These are phyloP conservation scores for Rhodotorula graminis DNA, from an alignment of 768 basidiomycete species.

Conservation along the genomic window DNA sequence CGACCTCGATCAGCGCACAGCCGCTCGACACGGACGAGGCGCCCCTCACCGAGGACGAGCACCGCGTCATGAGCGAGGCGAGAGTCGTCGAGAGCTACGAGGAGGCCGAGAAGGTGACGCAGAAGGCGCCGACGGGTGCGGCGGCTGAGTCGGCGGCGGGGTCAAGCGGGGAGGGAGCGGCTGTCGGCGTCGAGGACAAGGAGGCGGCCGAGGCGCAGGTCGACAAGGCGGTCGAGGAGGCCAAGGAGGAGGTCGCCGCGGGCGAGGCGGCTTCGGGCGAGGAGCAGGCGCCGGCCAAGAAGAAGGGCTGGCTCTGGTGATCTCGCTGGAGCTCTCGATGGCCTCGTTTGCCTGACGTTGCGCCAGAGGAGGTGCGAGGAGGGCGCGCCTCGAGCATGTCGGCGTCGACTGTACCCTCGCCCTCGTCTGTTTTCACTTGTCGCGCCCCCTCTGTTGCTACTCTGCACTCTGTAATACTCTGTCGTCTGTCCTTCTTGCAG, in stretches of 20 bases:
- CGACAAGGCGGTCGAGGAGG: conserved; percentile 6
- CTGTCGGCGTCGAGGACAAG: background rate
- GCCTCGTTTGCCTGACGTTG: no score
- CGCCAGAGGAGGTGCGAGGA: no score
- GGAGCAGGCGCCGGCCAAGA: background rate
- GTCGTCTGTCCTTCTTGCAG: no score
- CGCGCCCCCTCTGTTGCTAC: background rate
- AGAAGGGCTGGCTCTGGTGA: conserved; percentile 30
- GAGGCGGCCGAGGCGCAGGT: background rate
- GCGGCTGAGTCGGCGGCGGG: background rate
- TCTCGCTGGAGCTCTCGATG: background rate
- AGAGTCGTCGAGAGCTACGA: conserved; percentile 23
- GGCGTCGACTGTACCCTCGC: background rate
- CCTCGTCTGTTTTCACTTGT: background rate
- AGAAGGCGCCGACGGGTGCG: background rate
- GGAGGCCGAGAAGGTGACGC: conserved; percentile 14
- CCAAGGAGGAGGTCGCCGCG: background rate
- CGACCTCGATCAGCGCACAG: conserved; percentile 10
- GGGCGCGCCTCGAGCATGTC: no score
- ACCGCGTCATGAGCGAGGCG: background rate
- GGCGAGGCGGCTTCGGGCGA: background rate
- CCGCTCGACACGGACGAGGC: background rate
- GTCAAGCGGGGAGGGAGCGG: no score
- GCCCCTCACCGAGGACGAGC: conserved; percentile 13
- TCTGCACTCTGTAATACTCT: background rate